These are phyloP conservation scores for sweet orange (Citrus sinensis) DNA, from an alignment of 345 rosid species.

Conservation along the genomic window DVS_A1.0 CM039164.1:9299001-9299500, in stretches of 20 bases:
- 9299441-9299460: slow-evolving; percentile 39
- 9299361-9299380: not conserved
- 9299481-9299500: slow-evolving; percentile 69
- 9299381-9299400: slow-evolving; percentile 25
- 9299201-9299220: slow-evolving; percentile 55
- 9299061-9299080: slow-evolving; percentile 49
- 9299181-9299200: slow-evolving; percentile 63
- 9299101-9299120: slow-evolving; percentile 52
- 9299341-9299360: not conserved
- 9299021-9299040: slow-evolving; percentile 60
- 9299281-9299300: not conserved
- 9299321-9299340: not conserved
- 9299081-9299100: slow-evolving; percentile 52
- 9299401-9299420: slow-evolving; percentile 51
- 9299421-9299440: slow-evolving; percentile 46
- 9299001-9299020: slow-evolving; percentile 34
- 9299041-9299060: slow-evolving; percentile 60
- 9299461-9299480: slow-evolving; percentile 53
- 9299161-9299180: slow-evolving; percentile 58
- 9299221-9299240: slow-evolving; percentile 1
- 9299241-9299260: not conserved
- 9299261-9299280: not conserved
- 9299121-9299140: slow-evolving; percentile 36
- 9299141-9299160: slow-evolving; percentile 60
- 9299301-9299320: not conserved